phyloP scores from a whole-genome alignment of 768 basidiomycete genomes.

The Pulveroboletus sp. region DNA sequence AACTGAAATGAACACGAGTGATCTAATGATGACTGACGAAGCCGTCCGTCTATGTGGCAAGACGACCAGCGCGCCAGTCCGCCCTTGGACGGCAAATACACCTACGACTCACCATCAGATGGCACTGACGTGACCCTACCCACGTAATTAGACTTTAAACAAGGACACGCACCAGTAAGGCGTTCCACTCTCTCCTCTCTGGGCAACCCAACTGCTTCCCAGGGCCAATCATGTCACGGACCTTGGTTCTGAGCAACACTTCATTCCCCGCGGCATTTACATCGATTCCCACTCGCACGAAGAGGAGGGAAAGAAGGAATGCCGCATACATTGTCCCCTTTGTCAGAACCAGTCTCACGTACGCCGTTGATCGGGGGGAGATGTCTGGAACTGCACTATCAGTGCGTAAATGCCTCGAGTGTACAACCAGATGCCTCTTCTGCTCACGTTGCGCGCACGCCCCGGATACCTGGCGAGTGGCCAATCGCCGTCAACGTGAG shows the following conservation, averaged over 20 bases:
- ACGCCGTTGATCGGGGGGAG: constrained; percentile 21
- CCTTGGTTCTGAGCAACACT: constrained; percentile 14
- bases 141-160: constrained; percentile 38
- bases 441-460: constrained; percentile 14
- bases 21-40: constrained; percentile 14
- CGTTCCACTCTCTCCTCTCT: constrained; percentile 15
- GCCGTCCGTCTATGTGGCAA: constrained; percentile 12
- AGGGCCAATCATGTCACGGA: constrained; percentile 19
- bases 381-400: constrained; percentile 7
- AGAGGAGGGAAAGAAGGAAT: constrained; percentile 10
- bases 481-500: constrained; percentile 12
- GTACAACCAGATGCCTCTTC: neutral
- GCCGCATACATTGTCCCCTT: constrained; percentile 5
- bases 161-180: constrained; percentile 29
- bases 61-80: constrained; percentile 3
- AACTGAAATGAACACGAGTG: constrained; percentile 11
- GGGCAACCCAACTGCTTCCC: constrained; percentile 17
- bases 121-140: constrained; percentile 28
- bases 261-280: constrained; percentile 32
- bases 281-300: constrained; percentile 9
- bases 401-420: constrained; percentile 5
- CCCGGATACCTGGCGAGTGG: constrained; percentile 7
- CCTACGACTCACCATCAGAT: constrained; percentile 21
- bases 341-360: constrained; percentile 2
- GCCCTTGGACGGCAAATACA: constrained; percentile 11